A percentile compares a stretch with the other conserved stretches of the same genome.
Evolutionary conservation across 352 stramenopile species (phyloP).

Genomic region (Phytophthora podocarpi): DNA sequence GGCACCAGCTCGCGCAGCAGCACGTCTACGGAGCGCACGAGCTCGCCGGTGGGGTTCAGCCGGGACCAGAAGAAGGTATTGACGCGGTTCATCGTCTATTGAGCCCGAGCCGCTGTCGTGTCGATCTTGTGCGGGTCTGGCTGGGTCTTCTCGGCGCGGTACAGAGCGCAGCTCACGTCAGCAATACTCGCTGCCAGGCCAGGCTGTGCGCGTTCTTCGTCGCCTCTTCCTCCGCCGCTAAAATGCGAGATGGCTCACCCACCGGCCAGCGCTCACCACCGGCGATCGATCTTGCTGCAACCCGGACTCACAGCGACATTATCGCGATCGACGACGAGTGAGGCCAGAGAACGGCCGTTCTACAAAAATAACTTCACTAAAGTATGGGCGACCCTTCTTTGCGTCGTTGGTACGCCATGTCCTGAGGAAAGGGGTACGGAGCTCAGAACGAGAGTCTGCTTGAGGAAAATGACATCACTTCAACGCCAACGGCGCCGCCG

Average conservation of each 20-base stretch:
- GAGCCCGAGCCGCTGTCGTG: not conserved
- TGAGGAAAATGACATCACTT: slow-evolving; percentile 31
- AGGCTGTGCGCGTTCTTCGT: slow-evolving; percentile 11
- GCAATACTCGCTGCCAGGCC: not conserved
- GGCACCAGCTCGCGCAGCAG: slow-evolving; percentile 63
- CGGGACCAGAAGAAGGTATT: slow-evolving; percentile 86
- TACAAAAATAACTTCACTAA: slow-evolving; percentile 1
- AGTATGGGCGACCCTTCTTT: slow-evolving; percentile 15
- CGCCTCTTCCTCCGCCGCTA: slow-evolving; percentile 20
- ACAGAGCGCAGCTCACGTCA: slow-evolving; percentile 17
- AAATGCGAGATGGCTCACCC: slow-evolving; percentile 36
- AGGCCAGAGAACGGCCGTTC: not conserved
- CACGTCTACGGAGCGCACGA: slow-evolving; percentile 74
- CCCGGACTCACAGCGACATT: slow-evolving; percentile 33
- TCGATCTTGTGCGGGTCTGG: not conserved
- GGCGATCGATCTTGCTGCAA: slow-evolving; percentile 32
- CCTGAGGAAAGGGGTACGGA: slow-evolving; percentile 10
- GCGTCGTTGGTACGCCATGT: slow-evolving; percentile 22
- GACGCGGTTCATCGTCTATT: slow-evolving; percentile 51
- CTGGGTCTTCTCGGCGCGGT: slow-evolving; percentile 13
- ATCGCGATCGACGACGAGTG: slow-evolving; percentile 20
- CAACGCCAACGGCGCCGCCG: slow-evolving; percentile 7
- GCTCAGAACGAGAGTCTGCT: slow-evolving; percentile 21
- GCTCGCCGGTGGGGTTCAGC: slow-evolving; percentile 71
- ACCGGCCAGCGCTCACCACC: slow-evolving; percentile 21